A percentile compares a stretch with the other conserved stretches of the same genome.
phyloP scores from a whole-genome alignment of 345 rosid species.

The Acer yangbiense region DNA sequence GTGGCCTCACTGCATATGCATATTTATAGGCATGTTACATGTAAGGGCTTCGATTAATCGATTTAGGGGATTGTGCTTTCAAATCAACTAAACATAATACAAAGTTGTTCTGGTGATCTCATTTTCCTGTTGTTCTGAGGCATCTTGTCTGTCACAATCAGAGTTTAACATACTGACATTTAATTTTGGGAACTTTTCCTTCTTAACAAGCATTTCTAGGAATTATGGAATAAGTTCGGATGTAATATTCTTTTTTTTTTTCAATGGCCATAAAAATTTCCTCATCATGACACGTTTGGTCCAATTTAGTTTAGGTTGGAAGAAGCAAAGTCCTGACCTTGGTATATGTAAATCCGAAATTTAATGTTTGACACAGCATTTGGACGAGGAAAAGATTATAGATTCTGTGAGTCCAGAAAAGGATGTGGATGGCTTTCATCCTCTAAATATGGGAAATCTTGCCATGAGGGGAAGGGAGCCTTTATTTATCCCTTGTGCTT shows the following conservation, averaged over 20 bases:
- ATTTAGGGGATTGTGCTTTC: background rate
- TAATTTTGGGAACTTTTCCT: background rate
- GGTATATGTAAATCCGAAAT: background rate
- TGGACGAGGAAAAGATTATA: slow-evolving; percentile 33
- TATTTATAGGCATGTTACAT: background rate
- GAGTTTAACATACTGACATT: background rate
- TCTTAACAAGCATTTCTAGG: background rate
- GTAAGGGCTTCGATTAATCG: background rate
- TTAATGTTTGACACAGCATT: slow-evolving; percentile 22
- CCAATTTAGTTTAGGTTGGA: slow-evolving; percentile 7
- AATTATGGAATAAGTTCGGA: background rate
- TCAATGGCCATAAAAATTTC: background rate
- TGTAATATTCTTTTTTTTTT: background rate
- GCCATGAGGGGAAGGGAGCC: slow-evolving; percentile 45
- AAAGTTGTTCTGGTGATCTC: background rate
- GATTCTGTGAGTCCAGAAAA: slow-evolving; percentile 31
- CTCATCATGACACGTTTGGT: background rate
- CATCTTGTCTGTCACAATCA: background rate
- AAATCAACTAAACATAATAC: too few relatives aligned
- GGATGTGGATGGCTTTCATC: slow-evolving; percentile 45
- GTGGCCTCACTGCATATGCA: too few relatives aligned
- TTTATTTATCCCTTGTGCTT: slow-evolving; percentile 35
- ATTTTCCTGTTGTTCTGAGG: background rate
- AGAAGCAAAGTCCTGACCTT: background rate
- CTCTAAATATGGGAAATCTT: slow-evolving; percentile 39